Conservation (phyloP, 164 flowering plant species). For the Annona cherimola region DNA sequence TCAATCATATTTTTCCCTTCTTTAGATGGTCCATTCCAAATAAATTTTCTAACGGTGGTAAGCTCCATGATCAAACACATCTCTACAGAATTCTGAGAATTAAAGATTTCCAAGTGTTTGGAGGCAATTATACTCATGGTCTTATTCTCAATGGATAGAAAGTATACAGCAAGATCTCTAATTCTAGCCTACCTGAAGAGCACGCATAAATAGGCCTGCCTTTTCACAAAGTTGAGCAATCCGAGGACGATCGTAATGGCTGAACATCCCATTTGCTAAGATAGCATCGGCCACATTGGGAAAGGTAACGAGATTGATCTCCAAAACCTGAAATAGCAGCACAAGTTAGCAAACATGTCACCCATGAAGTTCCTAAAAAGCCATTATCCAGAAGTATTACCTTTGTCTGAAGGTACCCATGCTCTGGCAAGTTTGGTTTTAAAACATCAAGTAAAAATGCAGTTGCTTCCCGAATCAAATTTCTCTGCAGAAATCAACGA, state of each 20-base stretch:
- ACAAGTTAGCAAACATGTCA: background rate
- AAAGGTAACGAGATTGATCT: slow-evolving; percentile 94
- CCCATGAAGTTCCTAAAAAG: background rate
- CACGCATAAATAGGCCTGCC: slow-evolving; percentile 87
- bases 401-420: slow-evolving; percentile 72
- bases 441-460: slow-evolving; percentile 74
- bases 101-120: background rate
- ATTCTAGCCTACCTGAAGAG: slow-evolving; percentile 55
- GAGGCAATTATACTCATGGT: background rate
- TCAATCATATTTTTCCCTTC: too few relatives aligned
- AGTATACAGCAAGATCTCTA: too few relatives aligned
- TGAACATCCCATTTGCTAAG: slow-evolving; percentile 98
- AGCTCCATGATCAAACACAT: background rate
- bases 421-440: slow-evolving; percentile 79
- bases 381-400: slow-evolving; percentile 19
- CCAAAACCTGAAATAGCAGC: slow-evolving; percentile 64
- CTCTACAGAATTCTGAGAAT: background rate
- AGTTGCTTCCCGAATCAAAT: slow-evolving; percentile 86
- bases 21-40: too few relatives aligned
- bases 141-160: too few relatives aligned
- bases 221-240: slow-evolving; percentile 99
- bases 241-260: slow-evolving; percentile 97
- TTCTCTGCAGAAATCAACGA: slow-evolving; percentile 40
- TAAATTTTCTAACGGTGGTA: too few relatives aligned
- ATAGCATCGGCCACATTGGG: slow-evolving; percentile 99